Conservation (phyloP, 352 stramenopile genomes). For the Phytophthora podocarpi region DNA sequence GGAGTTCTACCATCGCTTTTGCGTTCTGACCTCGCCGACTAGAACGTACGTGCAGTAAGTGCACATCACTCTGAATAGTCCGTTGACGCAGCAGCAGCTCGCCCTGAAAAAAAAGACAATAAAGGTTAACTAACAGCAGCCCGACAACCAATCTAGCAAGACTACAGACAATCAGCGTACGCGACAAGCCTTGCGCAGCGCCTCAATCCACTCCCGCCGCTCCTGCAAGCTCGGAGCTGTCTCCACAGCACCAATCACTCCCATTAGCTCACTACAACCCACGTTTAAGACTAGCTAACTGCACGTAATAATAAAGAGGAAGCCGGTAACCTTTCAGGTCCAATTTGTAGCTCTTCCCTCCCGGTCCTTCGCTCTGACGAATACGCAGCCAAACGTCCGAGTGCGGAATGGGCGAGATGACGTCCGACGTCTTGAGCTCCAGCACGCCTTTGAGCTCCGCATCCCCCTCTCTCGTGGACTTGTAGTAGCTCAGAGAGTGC, state of each 20-base stretch:
- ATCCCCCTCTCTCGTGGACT: slow-evolving; percentile 32
- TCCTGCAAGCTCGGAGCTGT: slow-evolving; percentile 50
- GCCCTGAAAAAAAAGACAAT: slow-evolving; percentile 12
- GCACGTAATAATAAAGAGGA: neutral
- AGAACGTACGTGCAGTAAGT: slow-evolving; percentile 19
- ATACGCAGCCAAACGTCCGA: slow-evolving; percentile 70
- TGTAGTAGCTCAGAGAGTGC: slow-evolving; percentile 56
- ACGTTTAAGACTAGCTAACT: neutral
- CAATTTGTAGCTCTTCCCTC: slow-evolving; percentile 66
- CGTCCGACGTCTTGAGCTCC: slow-evolving; percentile 47
- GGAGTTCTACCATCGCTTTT: slow-evolving; percentile 31
- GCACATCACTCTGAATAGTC: slow-evolving; percentile 27
- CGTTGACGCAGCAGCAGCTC: slow-evolving; percentile 34
- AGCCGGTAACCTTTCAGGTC: slow-evolving; percentile 64
- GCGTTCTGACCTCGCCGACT: slow-evolving; percentile 29
- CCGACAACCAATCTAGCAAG: neutral
- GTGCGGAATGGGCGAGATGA: slow-evolving; percentile 51
- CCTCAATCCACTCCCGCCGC: slow-evolving; percentile 68
- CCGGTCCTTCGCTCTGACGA: slow-evolving; percentile 52
- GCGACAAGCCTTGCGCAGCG: slow-evolving; percentile 50
- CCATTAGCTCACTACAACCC: neutral
- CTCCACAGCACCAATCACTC: slow-evolving; percentile 1
- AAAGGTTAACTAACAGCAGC: neutral
- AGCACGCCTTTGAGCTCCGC: slow-evolving; percentile 50
- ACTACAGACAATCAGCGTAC: slow-evolving; percentile 32